Percentiles rank a stretch among this genome's conserved stretches.
phyloP scores from a whole-genome alignment of 2,329 filamentous ascomycete genomes.

The Raffaelea arxii region DNA sequence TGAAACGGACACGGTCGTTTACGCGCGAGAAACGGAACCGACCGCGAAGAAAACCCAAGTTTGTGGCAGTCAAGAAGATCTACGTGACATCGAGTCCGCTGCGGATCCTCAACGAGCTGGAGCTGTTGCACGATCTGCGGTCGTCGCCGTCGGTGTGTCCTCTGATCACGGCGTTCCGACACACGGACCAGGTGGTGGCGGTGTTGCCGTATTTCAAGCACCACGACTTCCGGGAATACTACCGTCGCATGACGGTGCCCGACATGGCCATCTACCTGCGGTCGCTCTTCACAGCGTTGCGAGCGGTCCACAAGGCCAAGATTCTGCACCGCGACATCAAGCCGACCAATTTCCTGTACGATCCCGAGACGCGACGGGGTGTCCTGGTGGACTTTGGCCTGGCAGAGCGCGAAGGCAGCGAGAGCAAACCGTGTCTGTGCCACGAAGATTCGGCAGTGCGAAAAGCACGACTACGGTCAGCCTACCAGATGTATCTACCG shows the following conservation, averaged over 20 bases:
- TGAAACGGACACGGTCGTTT: conserved; percentile 33
- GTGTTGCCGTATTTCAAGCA: conserved; percentile 94
- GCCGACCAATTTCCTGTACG: conserved; percentile 94
- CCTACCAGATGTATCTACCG: conserved; percentile 50
- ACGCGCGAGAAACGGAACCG: not conserved
- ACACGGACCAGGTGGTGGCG: conserved; percentile 89
- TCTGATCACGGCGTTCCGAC: conserved; percentile 91
- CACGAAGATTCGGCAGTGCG: conserved; percentile 55
- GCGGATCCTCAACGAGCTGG: conserved; percentile 92
- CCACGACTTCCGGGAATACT: conserved; percentile 90
- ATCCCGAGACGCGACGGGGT: conserved; percentile 67
- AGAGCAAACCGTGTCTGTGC: conserved; percentile 75
- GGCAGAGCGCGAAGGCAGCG: conserved; percentile 72
- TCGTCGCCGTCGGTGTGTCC: conserved; percentile 82
- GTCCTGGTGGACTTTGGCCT: conserved; percentile 99
- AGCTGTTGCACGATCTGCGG: conserved; percentile 79
- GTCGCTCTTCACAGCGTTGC: conserved; percentile 76
- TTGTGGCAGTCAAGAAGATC: conserved; percentile 97
- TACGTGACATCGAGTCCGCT: conserved; percentile 94
- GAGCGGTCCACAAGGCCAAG: conserved; percentile 68
- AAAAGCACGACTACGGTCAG: conserved; percentile 46
- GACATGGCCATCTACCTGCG: conserved; percentile 88
- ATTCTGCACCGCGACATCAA: conserved; percentile 97
- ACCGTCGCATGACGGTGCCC: conserved; percentile 73
- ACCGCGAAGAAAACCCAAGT: conserved; percentile 49